Evolutionary conservation across 164 flowering plant genomes (phyloP).

Genomic region (Hamamelis virginiana): DNA sequence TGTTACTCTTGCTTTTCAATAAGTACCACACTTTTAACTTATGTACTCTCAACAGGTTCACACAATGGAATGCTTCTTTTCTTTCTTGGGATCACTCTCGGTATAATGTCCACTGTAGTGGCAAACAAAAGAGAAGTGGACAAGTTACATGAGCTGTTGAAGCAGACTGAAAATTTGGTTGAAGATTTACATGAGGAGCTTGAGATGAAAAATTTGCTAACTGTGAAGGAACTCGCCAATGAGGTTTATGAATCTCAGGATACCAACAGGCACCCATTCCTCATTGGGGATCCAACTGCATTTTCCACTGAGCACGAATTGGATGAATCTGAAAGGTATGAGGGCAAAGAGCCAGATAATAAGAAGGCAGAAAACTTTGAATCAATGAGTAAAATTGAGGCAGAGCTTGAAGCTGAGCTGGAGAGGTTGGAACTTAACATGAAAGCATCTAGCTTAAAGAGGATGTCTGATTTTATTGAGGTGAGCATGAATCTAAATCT

Average conservation of each 20-base stretch:
- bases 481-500: conserved; percentile 9
- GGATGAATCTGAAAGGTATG: not conserved
- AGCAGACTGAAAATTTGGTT: conserved; percentile 26
- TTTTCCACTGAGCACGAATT: not conserved
- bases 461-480: conserved; percentile 15
- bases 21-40: not conserved
- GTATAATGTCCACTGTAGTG: conserved; percentile 16
- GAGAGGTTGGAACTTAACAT: conserved; percentile 29
- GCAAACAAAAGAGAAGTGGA: conserved; percentile 24
- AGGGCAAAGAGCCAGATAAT: conserved; percentile 3
- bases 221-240: conserved; percentile 21
- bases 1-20: not conserved
- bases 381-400: conserved; percentile 32
- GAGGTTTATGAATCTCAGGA: conserved; percentile 4
- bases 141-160: conserved; percentile 19
- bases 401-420: conserved; percentile 33
- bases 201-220: conserved; percentile 28
- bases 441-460: conserved; percentile 12
- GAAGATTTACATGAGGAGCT: conserved; percentile 35
- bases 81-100: conserved; percentile 26
- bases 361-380: conserved; percentile 13
- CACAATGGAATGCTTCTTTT: conserved; percentile 16
- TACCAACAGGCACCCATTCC: not conserved
- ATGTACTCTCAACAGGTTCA: conserved; percentile 7
- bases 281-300: not conserved